Base-by-base conservation (phyloP, 1,139 yeast genomes). In the Nakaseomyces uthaithaninus region DNA sequence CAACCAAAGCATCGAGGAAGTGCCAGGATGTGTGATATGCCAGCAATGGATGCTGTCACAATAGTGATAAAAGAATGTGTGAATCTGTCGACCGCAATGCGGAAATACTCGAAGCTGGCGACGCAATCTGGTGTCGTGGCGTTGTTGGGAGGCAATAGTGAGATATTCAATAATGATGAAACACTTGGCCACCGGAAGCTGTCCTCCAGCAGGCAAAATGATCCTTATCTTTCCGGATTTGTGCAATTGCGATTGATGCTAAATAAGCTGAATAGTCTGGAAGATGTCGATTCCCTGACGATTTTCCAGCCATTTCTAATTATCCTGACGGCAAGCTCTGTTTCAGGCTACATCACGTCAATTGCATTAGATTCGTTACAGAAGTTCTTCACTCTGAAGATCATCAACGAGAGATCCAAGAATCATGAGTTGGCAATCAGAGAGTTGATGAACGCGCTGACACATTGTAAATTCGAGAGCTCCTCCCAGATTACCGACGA, bases 401-500 rank as follows among this genome's bases (percentile, higher is more conserved):
- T 81, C 18, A 64, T 79, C 14, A 63, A 68, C 33, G 57, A 60
- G 14, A 49, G 61, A 1, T 71, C 77, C 4, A 60, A 63, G 15
- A 73, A 78, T 27, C 71, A 85, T 30, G 76, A 63, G 41, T 70
- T 41, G 40, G 63, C 57, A 40, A 55, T 52, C 57, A 75, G 57
- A 59, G 74, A 59, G 65, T 71, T 64, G 46, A 74, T 80, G 20
- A 74, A 84, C 14, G 82, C 96, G 0, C 71, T 93, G 44, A 85
- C 97, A 0, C 95, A 87, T 56, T 91, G 98, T 62, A 75, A 95
- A 27, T 93, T 91, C 59, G 97, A 91, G 64, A 95, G 95, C 1
- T 84, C 94, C 0, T 96, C 89, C 57, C 95, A 87, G 58, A 75
- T 81, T 33, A 81, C 89, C 31, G 98, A 93, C 62, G 98, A 93